These are phyloP conservation scores for Triticum turgidum DNA, from an alignment of 176 grass and related monocot species.

Conservation along the genomic window DNA sequence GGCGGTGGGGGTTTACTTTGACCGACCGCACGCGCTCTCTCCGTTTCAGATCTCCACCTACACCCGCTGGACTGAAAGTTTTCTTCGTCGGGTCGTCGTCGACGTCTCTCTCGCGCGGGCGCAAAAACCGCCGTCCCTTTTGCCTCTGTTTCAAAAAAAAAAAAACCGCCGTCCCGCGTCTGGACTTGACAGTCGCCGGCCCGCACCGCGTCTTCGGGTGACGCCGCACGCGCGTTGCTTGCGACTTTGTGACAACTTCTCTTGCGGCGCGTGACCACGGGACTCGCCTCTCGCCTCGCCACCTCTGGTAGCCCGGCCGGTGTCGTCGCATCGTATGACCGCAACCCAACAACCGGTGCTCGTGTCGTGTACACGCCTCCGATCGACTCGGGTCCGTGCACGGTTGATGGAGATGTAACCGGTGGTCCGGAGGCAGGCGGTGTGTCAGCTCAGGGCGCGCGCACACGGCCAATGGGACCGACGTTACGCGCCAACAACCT, in stretches of 20 bases:
- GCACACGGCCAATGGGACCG: not conserved
- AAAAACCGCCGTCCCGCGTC: not conserved
- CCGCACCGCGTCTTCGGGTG: constrained; percentile 3
- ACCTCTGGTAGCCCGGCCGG: not conserved
- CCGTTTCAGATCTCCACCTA: not conserved
- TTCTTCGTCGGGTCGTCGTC: not conserved
- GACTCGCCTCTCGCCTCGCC: not conserved
- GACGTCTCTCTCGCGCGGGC: not conserved
- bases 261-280: not conserved
- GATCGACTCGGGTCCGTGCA: no score
- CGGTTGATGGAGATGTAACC: not conserved
- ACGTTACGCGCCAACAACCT: constrained; percentile 24
- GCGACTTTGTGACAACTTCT: not conserved
- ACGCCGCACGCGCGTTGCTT: not conserved
- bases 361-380: not conserved
- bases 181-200: not conserved
- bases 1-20: constrained; percentile 19
- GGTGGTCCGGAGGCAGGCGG: not conserved
- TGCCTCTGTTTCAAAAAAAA: no score
- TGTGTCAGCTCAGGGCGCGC: not conserved
- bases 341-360: not conserved
- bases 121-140: not conserved
- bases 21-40: not conserved
- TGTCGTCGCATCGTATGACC: not conserved
- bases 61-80: not conserved